Evolutionary conservation across 2,329 filamentous ascomycete species (phyloP).

Genomic region (Acephala macrosclerotiorum): DNA sequence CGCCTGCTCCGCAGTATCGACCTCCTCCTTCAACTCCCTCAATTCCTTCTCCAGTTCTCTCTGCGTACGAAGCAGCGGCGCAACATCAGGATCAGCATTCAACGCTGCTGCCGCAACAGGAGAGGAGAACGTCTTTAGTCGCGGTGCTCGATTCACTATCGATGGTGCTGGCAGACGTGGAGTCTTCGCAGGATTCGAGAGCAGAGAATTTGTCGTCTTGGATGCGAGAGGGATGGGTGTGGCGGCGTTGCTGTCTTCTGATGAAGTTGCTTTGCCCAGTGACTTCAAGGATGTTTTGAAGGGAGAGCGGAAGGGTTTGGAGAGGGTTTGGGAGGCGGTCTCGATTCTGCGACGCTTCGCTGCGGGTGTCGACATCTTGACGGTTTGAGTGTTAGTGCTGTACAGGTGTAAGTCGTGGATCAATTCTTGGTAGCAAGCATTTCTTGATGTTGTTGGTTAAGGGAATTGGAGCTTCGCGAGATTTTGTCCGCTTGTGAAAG

Average conservation of each 20-base stretch:
- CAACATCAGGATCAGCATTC: slow-evolving; percentile 43
- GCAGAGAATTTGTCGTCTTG: slow-evolving; percentile 22
- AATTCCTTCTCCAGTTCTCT: slow-evolving; percentile 44
- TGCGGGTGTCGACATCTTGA: slow-evolving; percentile 56
- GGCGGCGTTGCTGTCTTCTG: slow-evolving; percentile 16
- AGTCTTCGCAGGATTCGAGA: slow-evolving; percentile 20
- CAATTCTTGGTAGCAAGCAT: slow-evolving; percentile 33
- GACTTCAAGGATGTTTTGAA: slow-evolving; percentile 55
- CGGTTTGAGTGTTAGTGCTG: slow-evolving; percentile 38
- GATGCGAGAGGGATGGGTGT: slow-evolving; percentile 17
- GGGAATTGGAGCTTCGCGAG: neutral
- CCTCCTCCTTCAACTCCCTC: slow-evolving; percentile 45
- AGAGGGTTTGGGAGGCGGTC: slow-evolving; percentile 62
- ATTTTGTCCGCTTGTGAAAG: slow-evolving; percentile 15
- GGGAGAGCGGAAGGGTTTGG: slow-evolving; percentile 77
- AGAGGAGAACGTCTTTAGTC: slow-evolving; percentile 35
- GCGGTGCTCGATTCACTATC: slow-evolving; percentile 16
- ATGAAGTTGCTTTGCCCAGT: slow-evolving; percentile 20
- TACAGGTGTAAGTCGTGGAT: slow-evolving; percentile 34
- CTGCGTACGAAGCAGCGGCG: slow-evolving; percentile 41
- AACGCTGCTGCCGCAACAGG: slow-evolving; percentile 45
- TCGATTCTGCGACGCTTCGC: slow-evolving; percentile 71
- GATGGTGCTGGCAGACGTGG: slow-evolving; percentile 16
- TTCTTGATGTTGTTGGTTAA: slow-evolving; percentile 19
- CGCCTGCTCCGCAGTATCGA: slow-evolving; percentile 61